Evolutionary conservation across 306 rosid genomes (phyloP).

Genomic region (Lathyrus oleraceus): DNA sequence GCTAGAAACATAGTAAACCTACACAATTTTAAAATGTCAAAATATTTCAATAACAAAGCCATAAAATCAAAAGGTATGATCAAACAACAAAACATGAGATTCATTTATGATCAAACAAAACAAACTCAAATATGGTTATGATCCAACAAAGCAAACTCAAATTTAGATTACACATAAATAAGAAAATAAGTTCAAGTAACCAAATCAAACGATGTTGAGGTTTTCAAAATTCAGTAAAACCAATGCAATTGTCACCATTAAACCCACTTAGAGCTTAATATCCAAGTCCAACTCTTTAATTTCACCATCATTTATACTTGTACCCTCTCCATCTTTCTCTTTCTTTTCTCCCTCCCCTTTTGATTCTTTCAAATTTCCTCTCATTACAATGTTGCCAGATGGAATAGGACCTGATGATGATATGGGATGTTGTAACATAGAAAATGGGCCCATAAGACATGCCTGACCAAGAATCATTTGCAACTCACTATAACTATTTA

Average conservation of each 20-base stretch:
- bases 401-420: neutral
- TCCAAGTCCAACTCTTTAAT: conserved; percentile 1
- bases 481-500: neutral
- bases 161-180: neutral
- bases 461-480: neutral
- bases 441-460: conserved; percentile 12
- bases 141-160: neutral
- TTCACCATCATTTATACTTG: neutral
- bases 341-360: neutral
- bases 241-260: neutral
- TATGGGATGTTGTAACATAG: neutral
- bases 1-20: too few relatives aligned
- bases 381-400: neutral
- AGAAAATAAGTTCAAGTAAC: neutral
- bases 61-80: neutral
- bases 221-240: neutral
- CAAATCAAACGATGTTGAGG: neutral
- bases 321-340: neutral
- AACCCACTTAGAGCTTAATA: conserved; percentile 19
- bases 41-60: too few relatives aligned
- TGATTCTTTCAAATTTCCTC: neutral
- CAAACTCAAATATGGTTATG: neutral
- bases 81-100: neutral
- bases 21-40: too few relatives aligned
- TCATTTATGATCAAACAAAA: neutral